Evolutionary conservation across 495 filamentous ascomycete genomes (phyloP).

Genomic region (Neurospora tetraspora): DNA sequence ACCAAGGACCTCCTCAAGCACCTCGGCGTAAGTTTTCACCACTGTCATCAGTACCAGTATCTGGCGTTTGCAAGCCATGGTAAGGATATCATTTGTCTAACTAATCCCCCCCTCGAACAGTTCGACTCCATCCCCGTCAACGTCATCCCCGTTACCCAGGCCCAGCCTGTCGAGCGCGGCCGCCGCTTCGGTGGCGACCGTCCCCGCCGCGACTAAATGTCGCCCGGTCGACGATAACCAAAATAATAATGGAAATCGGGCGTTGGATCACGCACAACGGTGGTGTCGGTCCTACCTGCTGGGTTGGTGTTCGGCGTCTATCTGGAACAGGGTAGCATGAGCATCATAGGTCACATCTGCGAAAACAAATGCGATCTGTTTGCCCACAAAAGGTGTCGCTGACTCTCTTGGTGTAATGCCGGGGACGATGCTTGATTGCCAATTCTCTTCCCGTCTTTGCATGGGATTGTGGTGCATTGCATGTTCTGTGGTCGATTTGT

Average conservation of each 20-base stretch:
- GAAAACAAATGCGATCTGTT: constrained; percentile 44
- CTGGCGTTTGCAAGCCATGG: background rate
- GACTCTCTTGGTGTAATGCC: constrained; percentile 48
- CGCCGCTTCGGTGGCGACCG: constrained; percentile 43
- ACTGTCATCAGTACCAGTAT: background rate
- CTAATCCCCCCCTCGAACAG: constrained; percentile 36
- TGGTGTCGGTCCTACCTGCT: constrained; percentile 3
- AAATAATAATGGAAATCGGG: constrained; percentile 3
- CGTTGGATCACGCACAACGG: background rate
- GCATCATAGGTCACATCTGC: constrained; percentile 33
- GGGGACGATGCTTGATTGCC: constrained; percentile 89
- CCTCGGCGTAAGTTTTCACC: constrained; percentile 73
- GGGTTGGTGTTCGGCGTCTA: constrained; percentile 33
- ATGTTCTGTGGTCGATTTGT: background rate
- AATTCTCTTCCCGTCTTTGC: constrained; percentile 36
- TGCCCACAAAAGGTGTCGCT: constrained; percentile 73
- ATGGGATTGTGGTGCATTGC: background rate
- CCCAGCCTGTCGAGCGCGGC: constrained; percentile 72
- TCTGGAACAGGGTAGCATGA: constrained; percentile 33
- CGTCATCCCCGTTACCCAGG: constrained; percentile 78
- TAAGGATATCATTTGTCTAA: background rate
- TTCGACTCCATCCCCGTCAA: constrained; percentile 97
- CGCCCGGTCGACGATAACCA: constrained; percentile 5
- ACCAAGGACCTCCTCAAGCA: constrained; percentile 98
- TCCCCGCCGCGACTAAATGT: constrained; percentile 34